Base-by-base conservation (phyloP, 441 rosid genomes). In the Adansonia gregorii region DNA sequence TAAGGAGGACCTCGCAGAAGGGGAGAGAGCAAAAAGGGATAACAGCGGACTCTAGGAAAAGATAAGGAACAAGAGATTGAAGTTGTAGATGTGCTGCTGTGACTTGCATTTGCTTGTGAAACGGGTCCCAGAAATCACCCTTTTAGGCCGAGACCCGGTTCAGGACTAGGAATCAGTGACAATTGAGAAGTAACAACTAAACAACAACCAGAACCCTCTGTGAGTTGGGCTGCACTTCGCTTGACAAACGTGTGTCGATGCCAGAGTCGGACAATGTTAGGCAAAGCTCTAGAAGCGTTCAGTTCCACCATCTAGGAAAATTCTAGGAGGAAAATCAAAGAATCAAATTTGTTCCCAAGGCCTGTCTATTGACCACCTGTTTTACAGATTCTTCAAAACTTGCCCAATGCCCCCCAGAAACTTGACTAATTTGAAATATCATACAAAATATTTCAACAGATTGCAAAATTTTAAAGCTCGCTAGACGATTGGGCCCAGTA, bases 31-130 rank as follows among this genome's bases (percentile, higher is more conserved):
- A 3, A 45, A 22, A 22, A 24, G 52, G 35, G 72, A 60, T 27
- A 45, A 6, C 15, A 19, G 48, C 56, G 22, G 6, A 39, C 27
- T 20, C 14, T 6, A 22, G 14, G 4, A n/a, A 19, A 45, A 75
- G 86, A 82, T 78, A 82, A 79, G 83, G 70, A 78, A 68, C 43
- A 35, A 46, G 55, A 35, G 73, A 76, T 67, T 15, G 8, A 5
- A 49, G 73, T 20, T n/a, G 24, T 27, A 48, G 76, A 64, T 27
- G 56, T 78, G 63, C 24, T 55, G n/a, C 0, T 65, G n/a, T 54
- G 69, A 15, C 20, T 31, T 19, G 63, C 17, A 10, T 14, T 39
- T 51, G 9, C 58, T 5, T 52, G 2, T 14, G 19, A 22, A 51
- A 11, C 35, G 77, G 74, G 70, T 31, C 79, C 74, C 49, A 0